Percentiles rank a stretch among this genome's conserved stretches.
phyloP scores from a whole-genome alignment of 805 yeast species.

The Starmerella kuoi region DNA sequence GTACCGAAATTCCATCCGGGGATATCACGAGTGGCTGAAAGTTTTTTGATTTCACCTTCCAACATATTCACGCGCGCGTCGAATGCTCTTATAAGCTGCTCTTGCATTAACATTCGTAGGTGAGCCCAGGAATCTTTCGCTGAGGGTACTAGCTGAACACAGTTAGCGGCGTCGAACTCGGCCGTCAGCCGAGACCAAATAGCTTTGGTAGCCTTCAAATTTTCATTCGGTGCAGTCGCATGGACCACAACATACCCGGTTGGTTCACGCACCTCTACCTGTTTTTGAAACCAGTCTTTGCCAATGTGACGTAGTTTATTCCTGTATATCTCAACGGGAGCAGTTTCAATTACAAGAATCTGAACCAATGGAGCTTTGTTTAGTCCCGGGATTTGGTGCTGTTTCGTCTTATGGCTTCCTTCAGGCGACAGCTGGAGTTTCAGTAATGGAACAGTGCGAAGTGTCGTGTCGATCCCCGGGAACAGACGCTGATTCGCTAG shows the following conservation, averaged over 20 bases:
- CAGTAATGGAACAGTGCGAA: constrained; percentile 52
- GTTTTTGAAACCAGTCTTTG: constrained; percentile 59
- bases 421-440: constrained; percentile 48
- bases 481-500: background rate
- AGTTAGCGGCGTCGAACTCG: constrained; percentile 27
- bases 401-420: constrained; percentile 32
- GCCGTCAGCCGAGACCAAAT: constrained; percentile 22
- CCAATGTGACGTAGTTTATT: constrained; percentile 70
- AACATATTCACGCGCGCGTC: constrained; percentile 35
- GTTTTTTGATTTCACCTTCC: constrained; percentile 32
- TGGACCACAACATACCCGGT: constrained; percentile 54
- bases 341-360: constrained; percentile 56
- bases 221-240: constrained; percentile 27
- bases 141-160: constrained; percentile 19
- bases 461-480: constrained; percentile 3
- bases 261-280: constrained; percentile 32
- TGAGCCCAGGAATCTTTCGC: constrained; percentile 35
- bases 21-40: constrained; percentile 28
- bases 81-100: constrained; percentile 43
- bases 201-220: constrained; percentile 13
- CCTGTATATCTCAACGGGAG: constrained; percentile 61
- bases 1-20: constrained; percentile 38
- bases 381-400: constrained; percentile 33
- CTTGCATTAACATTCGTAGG: constrained; percentile 36
- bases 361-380: constrained; percentile 45